Conservation (phyloP, 1,284 basidiomycete genomes). For the Meira nashicola region DNA sequence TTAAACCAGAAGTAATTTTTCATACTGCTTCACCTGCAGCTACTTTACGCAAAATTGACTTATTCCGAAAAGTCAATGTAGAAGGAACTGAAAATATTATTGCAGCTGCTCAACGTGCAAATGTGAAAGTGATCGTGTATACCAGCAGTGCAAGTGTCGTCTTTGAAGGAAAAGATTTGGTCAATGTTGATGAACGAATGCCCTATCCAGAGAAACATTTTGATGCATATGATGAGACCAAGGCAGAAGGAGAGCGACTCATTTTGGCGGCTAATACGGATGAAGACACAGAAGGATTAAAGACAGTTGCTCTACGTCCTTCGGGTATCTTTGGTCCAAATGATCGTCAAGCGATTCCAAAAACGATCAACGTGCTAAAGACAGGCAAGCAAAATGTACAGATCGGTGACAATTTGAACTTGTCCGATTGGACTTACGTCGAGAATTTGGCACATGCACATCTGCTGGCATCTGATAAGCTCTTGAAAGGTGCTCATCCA, state of each 20-base stretch:
- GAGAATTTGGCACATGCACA: constrained; percentile 93
- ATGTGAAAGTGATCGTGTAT: constrained; percentile 81
- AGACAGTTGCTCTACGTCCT: constrained; percentile 85
- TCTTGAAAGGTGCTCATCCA: constrained; percentile 53
- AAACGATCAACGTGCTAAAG: constrained; percentile 74
- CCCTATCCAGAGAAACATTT: constrained; percentile 70
- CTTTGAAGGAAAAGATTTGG: constrained; percentile 75
- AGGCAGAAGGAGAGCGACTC: constrained; percentile 79
- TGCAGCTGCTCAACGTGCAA: constrained; percentile 62
- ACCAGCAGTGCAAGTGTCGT: constrained; percentile 91
- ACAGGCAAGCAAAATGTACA: constrained; percentile 80
- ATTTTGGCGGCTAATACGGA: constrained; percentile 81
- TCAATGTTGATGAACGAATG: constrained; percentile 84
- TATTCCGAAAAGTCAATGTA: constrained; percentile 92
- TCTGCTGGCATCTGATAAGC: constrained; percentile 82
- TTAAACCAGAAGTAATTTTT: constrained; percentile 56
- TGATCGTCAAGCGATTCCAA: constrained; percentile 79
- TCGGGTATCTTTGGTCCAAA: constrained; percentile 97
- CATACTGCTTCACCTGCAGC: constrained; percentile 91
- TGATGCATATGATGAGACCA: constrained; percentile 95
- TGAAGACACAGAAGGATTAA: constrained; percentile 60
- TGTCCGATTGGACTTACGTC: constrained; percentile 97
- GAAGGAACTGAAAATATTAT: constrained; percentile 83
- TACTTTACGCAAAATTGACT: constrained; percentile 59
- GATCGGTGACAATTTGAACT: constrained; percentile 85